Conservation (phyloP, 108 stramenopile species). For the Chaetoceros muelleri region DNA sequence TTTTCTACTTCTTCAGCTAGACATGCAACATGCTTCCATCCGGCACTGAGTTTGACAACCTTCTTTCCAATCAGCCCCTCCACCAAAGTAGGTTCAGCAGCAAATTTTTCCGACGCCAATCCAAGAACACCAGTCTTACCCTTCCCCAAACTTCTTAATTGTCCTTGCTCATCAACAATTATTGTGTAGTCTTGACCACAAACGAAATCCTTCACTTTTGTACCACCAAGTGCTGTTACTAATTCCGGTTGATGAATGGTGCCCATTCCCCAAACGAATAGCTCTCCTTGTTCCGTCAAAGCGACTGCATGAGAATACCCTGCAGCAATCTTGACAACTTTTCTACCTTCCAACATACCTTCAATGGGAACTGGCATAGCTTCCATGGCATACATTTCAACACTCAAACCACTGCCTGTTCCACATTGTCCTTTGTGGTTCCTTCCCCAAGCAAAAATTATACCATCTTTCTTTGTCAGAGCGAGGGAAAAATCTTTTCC, state of each 20-base stretch:
- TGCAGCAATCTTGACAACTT: conserved; percentile 60
- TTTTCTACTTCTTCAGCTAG: conserved; percentile 22
- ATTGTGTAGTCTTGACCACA: conserved; percentile 73
- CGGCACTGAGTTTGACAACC: conserved; percentile 47
- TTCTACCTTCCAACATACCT: conserved; percentile 29
- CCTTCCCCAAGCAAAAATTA: conserved; percentile 76
- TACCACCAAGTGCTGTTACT: conserved; percentile 34
- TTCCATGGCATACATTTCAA: conserved; percentile 85
- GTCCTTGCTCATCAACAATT: conserved; percentile 52
- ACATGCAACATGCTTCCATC: conserved; percentile 66
- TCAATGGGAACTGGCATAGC: conserved; percentile 58
- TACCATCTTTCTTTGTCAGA: conserved; percentile 40
- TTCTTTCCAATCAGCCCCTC: conserved; percentile 33
- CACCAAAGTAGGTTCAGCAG: conserved; percentile 46
- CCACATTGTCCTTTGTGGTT: conserved; percentile 83
- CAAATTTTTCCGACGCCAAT: conserved; percentile 28
- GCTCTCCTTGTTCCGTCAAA: conserved; percentile 68
- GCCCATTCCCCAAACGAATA: conserved; percentile 87
- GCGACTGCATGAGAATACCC: conserved; percentile 80
- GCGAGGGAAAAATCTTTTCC: conserved; percentile 75
- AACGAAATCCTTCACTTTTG: conserved; percentile 54
- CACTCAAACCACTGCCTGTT: conserved; percentile 69
- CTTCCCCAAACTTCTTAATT: conserved; percentile 51
- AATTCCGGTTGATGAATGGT: conserved; percentile 62
- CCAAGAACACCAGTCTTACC: conserved; percentile 78